These are phyloP conservation scores for Onygenales sp. DNA, from an alignment of 2,329 filamentous ascomycete genomes.

Conservation along the genomic window DNA sequence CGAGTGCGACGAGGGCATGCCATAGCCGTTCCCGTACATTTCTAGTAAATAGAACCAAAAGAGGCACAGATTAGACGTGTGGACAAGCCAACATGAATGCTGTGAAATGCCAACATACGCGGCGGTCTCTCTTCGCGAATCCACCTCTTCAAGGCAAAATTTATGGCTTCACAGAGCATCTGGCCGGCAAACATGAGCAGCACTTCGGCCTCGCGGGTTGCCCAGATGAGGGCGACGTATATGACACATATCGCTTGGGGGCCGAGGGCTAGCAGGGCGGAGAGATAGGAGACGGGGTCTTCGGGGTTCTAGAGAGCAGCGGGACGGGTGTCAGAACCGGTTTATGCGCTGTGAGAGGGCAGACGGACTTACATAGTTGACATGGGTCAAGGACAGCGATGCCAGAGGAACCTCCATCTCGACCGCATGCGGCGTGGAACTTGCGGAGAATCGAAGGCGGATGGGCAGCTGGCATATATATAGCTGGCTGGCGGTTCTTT, in stretches of 20 bases:
- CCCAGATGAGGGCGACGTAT: conserved; percentile 84
- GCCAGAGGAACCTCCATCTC: conserved; percentile 43
- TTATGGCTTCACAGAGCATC: conserved; percentile 80
- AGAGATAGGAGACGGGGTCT: conserved; percentile 75
- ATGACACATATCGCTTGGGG: conserved; percentile 85
- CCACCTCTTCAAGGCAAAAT: conserved; percentile 78
- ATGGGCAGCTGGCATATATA: no score
- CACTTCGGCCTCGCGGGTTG: conserved; percentile 83
- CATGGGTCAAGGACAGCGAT: conserved; percentile 88
- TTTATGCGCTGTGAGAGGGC: not conserved
- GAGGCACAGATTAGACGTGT: not conserved
- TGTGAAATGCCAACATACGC: conserved; percentile 43
- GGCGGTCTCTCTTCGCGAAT: conserved; percentile 86
- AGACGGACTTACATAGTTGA: conserved; percentile 72
- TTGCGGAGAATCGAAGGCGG: no score
- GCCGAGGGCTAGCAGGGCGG: conserved; percentile 87
- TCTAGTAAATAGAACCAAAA: not conserved
- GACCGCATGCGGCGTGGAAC: conserved; percentile 8
- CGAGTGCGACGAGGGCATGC: conserved; percentile 92
- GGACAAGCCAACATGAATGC: not conserved
- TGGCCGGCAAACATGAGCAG: conserved; percentile 85
- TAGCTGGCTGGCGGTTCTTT: no score
- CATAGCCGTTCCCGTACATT: conserved; percentile 76
- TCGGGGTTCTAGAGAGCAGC: conserved; percentile 59
- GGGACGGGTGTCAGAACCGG: not conserved